Base-by-base conservation (phyloP, 345 rosid genomes). In the Salix purpurea region DNA sequence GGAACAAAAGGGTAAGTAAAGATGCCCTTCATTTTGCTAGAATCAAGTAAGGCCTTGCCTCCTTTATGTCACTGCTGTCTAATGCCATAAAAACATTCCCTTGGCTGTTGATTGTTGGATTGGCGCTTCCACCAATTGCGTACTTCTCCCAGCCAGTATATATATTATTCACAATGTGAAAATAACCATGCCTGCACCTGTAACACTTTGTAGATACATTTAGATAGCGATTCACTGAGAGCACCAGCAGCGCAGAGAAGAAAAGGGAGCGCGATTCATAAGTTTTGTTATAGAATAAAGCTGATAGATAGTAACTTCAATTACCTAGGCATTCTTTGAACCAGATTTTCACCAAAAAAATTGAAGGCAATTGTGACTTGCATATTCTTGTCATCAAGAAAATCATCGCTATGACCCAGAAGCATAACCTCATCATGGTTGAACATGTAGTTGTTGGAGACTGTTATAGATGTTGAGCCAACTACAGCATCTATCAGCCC, bases 311-410 rank as follows among this genome's bases (percentile, higher is more conserved):
- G 19, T 21, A 9, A n/a, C 32, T 30, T 50, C 1, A 24, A n/a
- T 30, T 74, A 77, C 81, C 84, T 78, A 2, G 81, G 81, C 76
- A 82, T 82, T 66, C 84, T 78, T 46, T 82, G 84, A n/a, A 79
- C 78, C 56, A 82, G 84, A 32, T 68, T 74, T 30, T 72, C 70
- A 0, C 83, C 80, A 37, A 80, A 80, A 30, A 56, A 52, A 69
- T 72, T 80, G 70, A 77, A 77, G 67, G 78, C 84, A 54, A 77
- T 70, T 23, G 84, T 78, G 48, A 77, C 79, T 46, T 58, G 78
- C 77, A 78, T 77, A 6, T 65, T 56, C 69, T 72, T 76, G 76
- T 80, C 77, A 12, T 37, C 72, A 7, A 46, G 16, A 65, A 37
- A 78, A 12, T 71, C 69, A 26, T 82, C 84, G 76, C 78, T 74